phyloP scores from a whole-genome alignment of 2,329 filamentous ascomycete species.

The Fusarium xylarioides region DNA sequence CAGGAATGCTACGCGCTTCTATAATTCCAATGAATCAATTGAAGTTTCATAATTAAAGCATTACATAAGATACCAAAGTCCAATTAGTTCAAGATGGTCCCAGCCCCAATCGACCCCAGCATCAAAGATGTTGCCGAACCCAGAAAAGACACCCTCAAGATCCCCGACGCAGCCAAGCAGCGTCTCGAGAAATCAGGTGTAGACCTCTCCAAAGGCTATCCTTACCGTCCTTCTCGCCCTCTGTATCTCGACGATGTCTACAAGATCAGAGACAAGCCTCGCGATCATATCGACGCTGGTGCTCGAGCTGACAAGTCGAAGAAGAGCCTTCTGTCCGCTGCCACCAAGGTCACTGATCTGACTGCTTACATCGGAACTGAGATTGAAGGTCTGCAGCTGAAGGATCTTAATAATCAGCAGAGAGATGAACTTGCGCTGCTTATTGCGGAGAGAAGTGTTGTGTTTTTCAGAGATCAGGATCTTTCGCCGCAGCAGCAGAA shows the following conservation, averaged over 20 bases:
- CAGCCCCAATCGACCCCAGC: constrained; percentile 66
- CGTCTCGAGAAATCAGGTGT: constrained; percentile 74
- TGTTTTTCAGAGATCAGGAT: constrained; percentile 73
- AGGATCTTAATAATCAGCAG: constrained; percentile 67
- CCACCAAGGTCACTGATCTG: constrained; percentile 69
- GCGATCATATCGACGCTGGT: constrained; percentile 69
- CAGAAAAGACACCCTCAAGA: constrained; percentile 69
- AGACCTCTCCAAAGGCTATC: constrained; percentile 75
- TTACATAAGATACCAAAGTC: fast-evolving
- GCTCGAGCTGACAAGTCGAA: constrained; percentile 72
- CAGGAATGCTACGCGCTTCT: neutral
- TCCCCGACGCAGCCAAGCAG: constrained; percentile 65
- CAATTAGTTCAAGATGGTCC: constrained; percentile 51
- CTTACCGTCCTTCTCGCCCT: constrained; percentile 73
- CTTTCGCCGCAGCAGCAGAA: constrained; percentile 70
- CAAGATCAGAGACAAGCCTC: constrained; percentile 64
- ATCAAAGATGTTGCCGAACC: constrained; percentile 72
- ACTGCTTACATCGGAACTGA: constrained; percentile 71
- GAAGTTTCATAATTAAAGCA: fast-evolving
- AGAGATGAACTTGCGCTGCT: constrained; percentile 69
- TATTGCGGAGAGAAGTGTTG: constrained; percentile 70
- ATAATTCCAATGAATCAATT: fast-evolving
- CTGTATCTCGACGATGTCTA: constrained; percentile 76
- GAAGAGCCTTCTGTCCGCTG: constrained; percentile 66
- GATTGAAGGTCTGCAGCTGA: constrained; percentile 70